Evolutionary conservation across 306 rosid species (phyloP), one percentile per base, ranked within the genome.

Genomic region (Myrica gale): DNA sequence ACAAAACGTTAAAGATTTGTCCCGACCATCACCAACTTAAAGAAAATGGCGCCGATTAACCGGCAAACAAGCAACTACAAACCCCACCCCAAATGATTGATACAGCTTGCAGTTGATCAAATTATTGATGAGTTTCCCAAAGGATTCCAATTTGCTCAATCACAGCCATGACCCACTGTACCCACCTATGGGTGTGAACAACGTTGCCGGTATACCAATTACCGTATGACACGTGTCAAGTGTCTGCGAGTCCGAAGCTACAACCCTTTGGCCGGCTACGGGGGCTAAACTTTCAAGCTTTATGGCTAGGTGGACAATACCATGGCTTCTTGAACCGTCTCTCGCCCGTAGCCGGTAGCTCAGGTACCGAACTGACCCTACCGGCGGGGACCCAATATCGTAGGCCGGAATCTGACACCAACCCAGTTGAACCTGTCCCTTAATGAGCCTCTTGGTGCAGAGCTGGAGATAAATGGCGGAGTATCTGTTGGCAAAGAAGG

Each of bases 281-380:
- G 79, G 71, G 17, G 48, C 66, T 6, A 56, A 32, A 61, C 81
- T 80, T 19, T 85, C 80, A 20, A 79, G 47, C 39, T 72, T 84
- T 26, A 90, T 21, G 2, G 90, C 67, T 6, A 90, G 84, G 79
- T 88, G 88, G 52, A 90, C 69, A 71, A 84, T 74, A 48, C 82
- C 77, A 1, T 60, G 63, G 48, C 79, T 62, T 71, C 80, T 83
- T 10, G 85, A 79, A 67, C 95, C 90, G 86, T 86, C 92, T 72
- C 72, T 81, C 1, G 80, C 85, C 80, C 92, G 81, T 26, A 90
- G 73, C 73, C 95, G 89, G 85, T 88, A 88, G 76, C 90, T 90
- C 72, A 90, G 61, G 83, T 69, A 46, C 12, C 84, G 80, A 7
- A 78, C 71, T 3, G 85, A 71, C 7, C 84, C 75, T 0, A 72